Conservation (phyloP, 140 eudicot genomes). For the Erigeron philadelphicus region DNA sequence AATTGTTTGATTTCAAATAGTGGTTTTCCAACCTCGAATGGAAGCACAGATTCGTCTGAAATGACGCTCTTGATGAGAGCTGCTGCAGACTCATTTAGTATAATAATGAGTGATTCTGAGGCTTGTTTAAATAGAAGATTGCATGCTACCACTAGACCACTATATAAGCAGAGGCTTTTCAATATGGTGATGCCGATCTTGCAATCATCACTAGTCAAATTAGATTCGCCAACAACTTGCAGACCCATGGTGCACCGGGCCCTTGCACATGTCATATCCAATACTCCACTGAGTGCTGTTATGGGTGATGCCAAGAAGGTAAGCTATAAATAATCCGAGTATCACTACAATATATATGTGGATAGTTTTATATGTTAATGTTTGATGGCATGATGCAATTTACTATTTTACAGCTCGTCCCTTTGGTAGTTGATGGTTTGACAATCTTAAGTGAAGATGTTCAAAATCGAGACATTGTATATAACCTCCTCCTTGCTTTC, state of each 20-base stretch:
- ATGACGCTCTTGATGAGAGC: constrained; percentile 42
- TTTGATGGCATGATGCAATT: constrained; percentile 12
- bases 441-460: constrained; percentile 52
- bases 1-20: constrained; percentile 39
- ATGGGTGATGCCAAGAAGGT: constrained; percentile 77
- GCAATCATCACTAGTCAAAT: constrained; percentile 40
- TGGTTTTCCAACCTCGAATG: constrained; percentile 16
- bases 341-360: neutral
- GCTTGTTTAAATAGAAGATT: constrained; percentile 63
- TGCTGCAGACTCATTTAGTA: constrained; percentile 76
- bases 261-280: constrained; percentile 61
- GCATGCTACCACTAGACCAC: constrained; percentile 65
- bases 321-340: constrained; percentile 3
- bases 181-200: constrained; percentile 64
- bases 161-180: constrained; percentile 84
- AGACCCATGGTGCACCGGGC: constrained; percentile 79
- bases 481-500: constrained; percentile 61
- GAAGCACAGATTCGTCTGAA: constrained; percentile 25
- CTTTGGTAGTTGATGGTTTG: constrained; percentile 60
- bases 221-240: constrained; percentile 38
- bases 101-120: constrained; percentile 77
- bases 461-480: constrained; percentile 56
- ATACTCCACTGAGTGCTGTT: constrained; percentile 66
- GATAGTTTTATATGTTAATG: neutral
- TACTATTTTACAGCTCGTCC: constrained; percentile 54